These are phyloP conservation scores for Macadamia integrifolia DNA, from an alignment of 164 flowering plant genomes.

Conservation along the genomic window DNA sequence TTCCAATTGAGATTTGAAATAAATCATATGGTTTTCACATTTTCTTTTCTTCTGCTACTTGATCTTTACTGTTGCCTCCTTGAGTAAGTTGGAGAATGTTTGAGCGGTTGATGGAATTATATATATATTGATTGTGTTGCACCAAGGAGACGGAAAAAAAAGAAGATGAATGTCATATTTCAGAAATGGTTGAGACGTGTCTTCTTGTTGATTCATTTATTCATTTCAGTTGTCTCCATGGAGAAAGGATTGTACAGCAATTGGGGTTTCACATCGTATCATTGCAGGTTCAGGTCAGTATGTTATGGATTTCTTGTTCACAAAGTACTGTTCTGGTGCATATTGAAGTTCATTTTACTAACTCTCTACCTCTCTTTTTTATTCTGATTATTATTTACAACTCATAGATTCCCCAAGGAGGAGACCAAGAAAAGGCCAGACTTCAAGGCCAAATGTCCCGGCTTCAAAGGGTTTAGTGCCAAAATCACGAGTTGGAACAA, in stretches of 20 bases:
- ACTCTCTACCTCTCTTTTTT: neutral
- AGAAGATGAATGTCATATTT: neutral
- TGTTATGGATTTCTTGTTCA: neutral
- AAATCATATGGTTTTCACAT: neutral
- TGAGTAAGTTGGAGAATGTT: no score
- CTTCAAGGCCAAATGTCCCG: conserved; percentile 45
- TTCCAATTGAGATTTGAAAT: neutral
- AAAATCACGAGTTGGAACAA: conserved; percentile 40
- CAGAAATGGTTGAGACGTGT: neutral
- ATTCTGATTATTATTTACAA: neutral
- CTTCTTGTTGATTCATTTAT: conserved; percentile 1
- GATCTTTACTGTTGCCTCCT: neutral
- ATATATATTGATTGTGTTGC: no score
- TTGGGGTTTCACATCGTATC: conserved; percentile 26
- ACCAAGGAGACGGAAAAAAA: neutral
- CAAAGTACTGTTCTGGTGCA: neutral
- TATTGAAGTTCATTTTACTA: neutral
- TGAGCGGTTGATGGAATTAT: no score
- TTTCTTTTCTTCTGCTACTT: neutral
- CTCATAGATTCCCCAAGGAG: conserved; percentile 66
- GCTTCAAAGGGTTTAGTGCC: conserved; percentile 51
- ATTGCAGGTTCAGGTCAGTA: conserved; percentile 55
- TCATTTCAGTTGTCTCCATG: conserved; percentile 35
- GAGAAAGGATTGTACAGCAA: conserved; percentile 17
- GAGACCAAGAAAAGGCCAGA: conserved; percentile 44